Percentiles rank a stretch among this genome's conserved stretches.
phyloP scores from a whole-genome alignment of 2,329 filamentous ascomycete genomes.

The Exophiala sp. region DNA sequence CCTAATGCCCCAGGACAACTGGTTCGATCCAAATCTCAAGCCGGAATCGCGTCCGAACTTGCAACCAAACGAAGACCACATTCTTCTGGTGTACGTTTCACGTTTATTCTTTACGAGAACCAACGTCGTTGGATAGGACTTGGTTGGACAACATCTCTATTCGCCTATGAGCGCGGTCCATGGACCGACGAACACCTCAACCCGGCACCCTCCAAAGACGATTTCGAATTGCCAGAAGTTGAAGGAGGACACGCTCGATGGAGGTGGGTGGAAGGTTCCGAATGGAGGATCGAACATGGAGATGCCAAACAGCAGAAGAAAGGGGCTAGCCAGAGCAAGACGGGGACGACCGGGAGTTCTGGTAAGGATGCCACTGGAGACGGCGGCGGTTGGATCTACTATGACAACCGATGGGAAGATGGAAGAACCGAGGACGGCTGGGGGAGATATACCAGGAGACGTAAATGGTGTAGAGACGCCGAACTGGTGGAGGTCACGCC shows the following conservation, averaged over 20 bases:
- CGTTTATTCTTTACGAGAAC: conserved; percentile 94
- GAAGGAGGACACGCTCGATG: conserved; percentile 59
- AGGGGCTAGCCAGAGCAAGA: conserved; percentile 36
- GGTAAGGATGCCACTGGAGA: conserved; percentile 44
- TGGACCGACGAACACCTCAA: conserved; percentile 98
- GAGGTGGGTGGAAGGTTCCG: conserved; percentile 78
- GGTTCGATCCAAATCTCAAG: conserved; percentile 36
- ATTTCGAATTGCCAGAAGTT: conserved; percentile 62
- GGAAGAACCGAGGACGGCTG: conserved; percentile 85
- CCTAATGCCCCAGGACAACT: conserved; percentile 26
- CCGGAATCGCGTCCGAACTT: conserved; percentile 43
- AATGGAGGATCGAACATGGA: conserved; percentile 78
- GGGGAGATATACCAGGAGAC: conserved; percentile 84
- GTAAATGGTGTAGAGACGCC: conserved; percentile 95
- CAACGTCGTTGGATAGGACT: conserved; percentile 91
- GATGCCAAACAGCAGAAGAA: conserved; percentile 29
- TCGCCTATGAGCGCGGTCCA: conserved; percentile 79
- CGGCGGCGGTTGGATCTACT: conserved; percentile 88
- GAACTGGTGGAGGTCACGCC: conserved; percentile 73
- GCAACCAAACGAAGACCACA: conserved; percentile 40
- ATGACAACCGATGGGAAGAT: conserved; percentile 96
- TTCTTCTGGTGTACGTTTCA: conserved; percentile 83
- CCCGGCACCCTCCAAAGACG: conserved; percentile 65
- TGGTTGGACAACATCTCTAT: conserved; percentile 87
- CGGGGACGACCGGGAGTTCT: conserved; percentile 20